Evolutionary conservation across 805 yeast species (phyloP), one percentile per base, ranked within the genome.

Genomic region (Helenozyma rhizophorensis): DNA sequence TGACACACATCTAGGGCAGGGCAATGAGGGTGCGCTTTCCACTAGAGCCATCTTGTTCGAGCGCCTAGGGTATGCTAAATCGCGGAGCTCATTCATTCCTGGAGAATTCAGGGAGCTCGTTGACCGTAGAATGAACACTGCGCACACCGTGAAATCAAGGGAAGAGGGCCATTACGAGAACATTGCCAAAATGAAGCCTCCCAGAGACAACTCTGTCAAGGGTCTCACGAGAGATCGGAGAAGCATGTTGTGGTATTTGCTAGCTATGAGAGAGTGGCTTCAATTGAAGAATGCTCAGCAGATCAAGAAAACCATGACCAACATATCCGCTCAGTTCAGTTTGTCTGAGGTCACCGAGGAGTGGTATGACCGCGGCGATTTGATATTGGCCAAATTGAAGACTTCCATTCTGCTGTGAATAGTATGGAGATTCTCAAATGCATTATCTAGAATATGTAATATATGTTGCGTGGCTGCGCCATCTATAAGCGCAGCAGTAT

Each of bases 201-300:
- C 51, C 4, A 57, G 65, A 21, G 51, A 68, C 32, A 59, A 64
- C 4, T 61, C 67, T 0, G 52, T 71, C 23, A 80, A 45, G 15
- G 70, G 90, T 0, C 54, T 76, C 14, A 74, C 83, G 2, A 65
- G 95, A 37, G 58, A 58, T 32, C 70, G 97, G 34, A 87, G 87
- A 51, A 76, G 88, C 1, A 76, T 85, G 0, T 66, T 89, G 18
- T 88, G 95, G 86, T 70, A 72, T 43, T 53, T 88, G 17, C 53
- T 88, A 17, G 80, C 96, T 0, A 81, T 87, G 6, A 74, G 74
- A 35, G 84, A 83, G 50, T 78, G 95, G 83, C 36, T 55, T 10
- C 37, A 40, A 11, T 42, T 64, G 13, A 50, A 56, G 14, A 53
- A 59, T 32, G 24, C 39, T 21, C 31, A 41, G 4, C 68, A 63